phyloP scores from a whole-genome alignment of 768 basidiomycete genomes.

The Suillus placidus region DNA sequence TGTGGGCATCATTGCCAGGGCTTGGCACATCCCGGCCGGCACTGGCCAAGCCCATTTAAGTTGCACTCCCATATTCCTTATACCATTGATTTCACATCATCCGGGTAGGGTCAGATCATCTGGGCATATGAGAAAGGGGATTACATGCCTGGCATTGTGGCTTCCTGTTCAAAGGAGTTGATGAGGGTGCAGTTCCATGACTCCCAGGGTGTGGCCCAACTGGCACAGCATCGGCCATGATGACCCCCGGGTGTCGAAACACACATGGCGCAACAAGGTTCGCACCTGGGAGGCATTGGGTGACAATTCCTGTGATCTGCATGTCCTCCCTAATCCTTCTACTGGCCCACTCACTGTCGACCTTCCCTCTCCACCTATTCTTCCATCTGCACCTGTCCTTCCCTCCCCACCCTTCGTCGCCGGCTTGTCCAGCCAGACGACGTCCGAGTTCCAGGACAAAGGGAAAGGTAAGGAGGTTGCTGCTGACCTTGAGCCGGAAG shows the following conservation, averaged over 20 bases:
- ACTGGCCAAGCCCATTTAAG: no score
- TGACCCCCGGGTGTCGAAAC: not conserved
- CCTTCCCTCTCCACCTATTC: no score
- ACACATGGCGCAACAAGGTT: not conserved
- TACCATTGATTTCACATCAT: not conserved
- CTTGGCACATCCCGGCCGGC: not conserved
- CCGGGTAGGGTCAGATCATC: not conserved
- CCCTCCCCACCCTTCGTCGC: no score
- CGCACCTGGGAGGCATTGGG: not conserved
- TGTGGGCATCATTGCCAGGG: no score
- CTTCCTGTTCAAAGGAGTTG: not conserved
- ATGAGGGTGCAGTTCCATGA: not conserved
- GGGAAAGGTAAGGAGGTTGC: no score
- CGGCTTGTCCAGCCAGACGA: rapidly evolving
- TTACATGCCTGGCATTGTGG: not conserved
- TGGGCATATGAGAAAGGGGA: no score
- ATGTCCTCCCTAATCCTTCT: no score
- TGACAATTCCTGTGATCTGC: not conserved
- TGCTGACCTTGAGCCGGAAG: no score
- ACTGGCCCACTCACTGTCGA: not conserved
- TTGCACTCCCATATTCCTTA: no score
- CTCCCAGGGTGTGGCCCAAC: not conserved
- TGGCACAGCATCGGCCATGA: not conserved
- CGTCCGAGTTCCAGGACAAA: no score
- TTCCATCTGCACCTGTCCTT: no score